Percentiles rank a stretch among this genome's conserved stretches.
These are phyloP conservation scores for Picocystis sp. DNA, from an alignment of 163 green algal species.

Conservation along the genomic window DNA sequence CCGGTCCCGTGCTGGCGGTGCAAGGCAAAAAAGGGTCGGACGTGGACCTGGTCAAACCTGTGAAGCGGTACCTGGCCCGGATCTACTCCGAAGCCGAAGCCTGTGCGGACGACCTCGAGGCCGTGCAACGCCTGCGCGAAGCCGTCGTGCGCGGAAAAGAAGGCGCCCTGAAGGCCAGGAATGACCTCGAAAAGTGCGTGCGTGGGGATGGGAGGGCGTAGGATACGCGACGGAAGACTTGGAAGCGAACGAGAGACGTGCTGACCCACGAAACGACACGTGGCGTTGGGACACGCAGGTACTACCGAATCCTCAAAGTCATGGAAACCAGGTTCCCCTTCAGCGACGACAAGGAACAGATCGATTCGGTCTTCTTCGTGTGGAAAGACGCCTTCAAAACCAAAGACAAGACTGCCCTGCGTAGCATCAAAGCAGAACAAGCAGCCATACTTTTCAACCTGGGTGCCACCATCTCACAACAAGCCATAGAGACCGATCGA, in stretches of 20 bases:
- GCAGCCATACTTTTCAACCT: slow-evolving; percentile 84
- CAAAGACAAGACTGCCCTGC: slow-evolving; percentile 18
- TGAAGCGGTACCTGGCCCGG: slow-evolving; percentile 42
- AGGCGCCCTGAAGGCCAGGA: slow-evolving; percentile 21
- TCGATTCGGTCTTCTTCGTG: slow-evolving; percentile 50
- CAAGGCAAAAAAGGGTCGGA: slow-evolving; percentile 60
- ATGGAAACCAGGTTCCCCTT: slow-evolving; percentile 87
- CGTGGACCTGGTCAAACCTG: slow-evolving; percentile 47
- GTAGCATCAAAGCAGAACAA: slow-evolving; percentile 84
- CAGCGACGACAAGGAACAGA: slow-evolving; percentile 42
- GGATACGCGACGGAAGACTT: not conserved
- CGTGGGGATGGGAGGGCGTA: not conserved
- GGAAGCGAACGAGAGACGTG: not conserved
- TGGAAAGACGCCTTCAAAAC: slow-evolving; percentile 58
- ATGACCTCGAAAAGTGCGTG: slow-evolving; percentile 44
- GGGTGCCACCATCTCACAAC: slow-evolving; percentile 52
- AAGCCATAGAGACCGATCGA: slow-evolving; percentile 50
- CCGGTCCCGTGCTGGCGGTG: slow-evolving; percentile 36
- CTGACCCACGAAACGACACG: not conserved
- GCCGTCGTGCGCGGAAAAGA: slow-evolving; percentile 27
- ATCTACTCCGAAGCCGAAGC: slow-evolving; percentile 46
- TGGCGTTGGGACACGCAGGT: slow-evolving; percentile 40
- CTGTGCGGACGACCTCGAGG: slow-evolving; percentile 44
- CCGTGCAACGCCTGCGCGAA: slow-evolving; percentile 37
- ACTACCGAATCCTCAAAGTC: slow-evolving; percentile 56